Evolutionary conservation across 768 basidiomycete genomes (phyloP).

Genomic region (Mycena galopus): DNA sequence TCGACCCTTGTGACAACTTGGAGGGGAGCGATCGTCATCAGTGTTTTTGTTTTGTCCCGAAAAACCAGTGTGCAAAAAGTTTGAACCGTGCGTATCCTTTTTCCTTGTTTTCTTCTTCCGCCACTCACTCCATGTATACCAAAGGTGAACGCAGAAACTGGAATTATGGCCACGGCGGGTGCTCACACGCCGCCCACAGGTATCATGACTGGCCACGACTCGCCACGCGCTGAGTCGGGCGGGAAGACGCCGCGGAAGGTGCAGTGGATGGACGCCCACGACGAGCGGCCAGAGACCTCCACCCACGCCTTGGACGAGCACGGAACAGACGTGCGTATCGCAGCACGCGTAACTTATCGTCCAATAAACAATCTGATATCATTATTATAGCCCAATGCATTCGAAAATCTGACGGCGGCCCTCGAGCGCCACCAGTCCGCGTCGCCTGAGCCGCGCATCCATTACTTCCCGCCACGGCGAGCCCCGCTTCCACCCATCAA

Average conservation of each 20-base stretch:
- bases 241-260: slow-evolving; percentile 65
- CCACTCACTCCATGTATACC: slow-evolving; percentile 7
- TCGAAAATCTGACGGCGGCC: slow-evolving; percentile 62
- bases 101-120: neutral
- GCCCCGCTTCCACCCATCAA: slow-evolving; percentile 28
- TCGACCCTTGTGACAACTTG: neutral
- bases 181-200: slow-evolving; percentile 18
- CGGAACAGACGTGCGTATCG: slow-evolving; percentile 61
- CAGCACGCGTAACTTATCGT: neutral
- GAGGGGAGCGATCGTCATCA: neutral
- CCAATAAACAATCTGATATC: slow-evolving; percentile 32
- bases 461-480: slow-evolving; percentile 48
- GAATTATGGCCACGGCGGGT: neutral
- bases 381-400: slow-evolving; percentile 58
- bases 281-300: slow-evolving; percentile 27
- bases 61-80: neutral
- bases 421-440: slow-evolving; percentile 63
- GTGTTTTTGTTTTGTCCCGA: neutral
- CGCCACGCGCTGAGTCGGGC: slow-evolving; percentile 38
- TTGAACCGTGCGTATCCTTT: slow-evolving; percentile 11
- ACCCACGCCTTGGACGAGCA: slow-evolving; percentile 66
- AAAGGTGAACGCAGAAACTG: slow-evolving; percentile 4
- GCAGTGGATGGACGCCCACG: slow-evolving; percentile 59
- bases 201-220: slow-evolving; percentile 29
- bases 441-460: slow-evolving; percentile 38